Percentiles rank a stretch among this genome's conserved stretches.
Evolutionary conservation across 306 rosid species (phyloP).

Genomic region (Gleditsia sinensis): DNA sequence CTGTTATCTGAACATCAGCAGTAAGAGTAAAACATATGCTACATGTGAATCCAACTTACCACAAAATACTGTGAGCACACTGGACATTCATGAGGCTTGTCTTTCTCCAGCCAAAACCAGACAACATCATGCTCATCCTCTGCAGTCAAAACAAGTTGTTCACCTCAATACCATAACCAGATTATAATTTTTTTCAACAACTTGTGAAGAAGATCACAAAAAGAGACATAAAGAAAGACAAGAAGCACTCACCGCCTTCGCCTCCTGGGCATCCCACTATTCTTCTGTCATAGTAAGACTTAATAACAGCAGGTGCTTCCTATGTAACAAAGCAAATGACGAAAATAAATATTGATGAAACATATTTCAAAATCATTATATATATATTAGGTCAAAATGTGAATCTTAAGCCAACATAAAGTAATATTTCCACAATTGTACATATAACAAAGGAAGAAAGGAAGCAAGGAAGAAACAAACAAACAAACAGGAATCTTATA

Average conservation of each 20-base stretch:
- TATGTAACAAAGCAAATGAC: constrained; percentile 36
- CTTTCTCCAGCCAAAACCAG: constrained; percentile 98
- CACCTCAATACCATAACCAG: not conserved
- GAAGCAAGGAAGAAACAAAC: not conserved
- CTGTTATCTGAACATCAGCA: not conserved
- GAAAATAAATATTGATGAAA: constrained; percentile 6
- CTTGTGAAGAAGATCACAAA: constrained; percentile 14
- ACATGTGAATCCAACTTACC: constrained; percentile 53
- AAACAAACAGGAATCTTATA: not conserved
- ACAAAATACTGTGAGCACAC: constrained; percentile 87
- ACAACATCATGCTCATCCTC: constrained; percentile 98
- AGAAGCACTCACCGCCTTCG: constrained; percentile 75
- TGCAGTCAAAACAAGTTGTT: constrained; percentile 39
- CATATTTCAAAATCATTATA: constrained; percentile 1
- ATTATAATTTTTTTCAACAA: constrained; percentile 6
- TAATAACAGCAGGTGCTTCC: constrained; percentile 92
- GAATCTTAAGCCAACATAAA: constrained; percentile 9
- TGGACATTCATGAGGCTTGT: constrained; percentile 83
- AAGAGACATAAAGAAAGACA: not conserved
- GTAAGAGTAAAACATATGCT: constrained; percentile 1
- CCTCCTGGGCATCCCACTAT: constrained; percentile 97
- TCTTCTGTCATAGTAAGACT: constrained; percentile 76
- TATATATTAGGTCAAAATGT: not conserved
- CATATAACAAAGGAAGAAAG: not conserved
- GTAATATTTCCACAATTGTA: not conserved